phyloP scores from a whole-genome alignment of 306 rosid species.

The Rosa lucieae region DNA sequence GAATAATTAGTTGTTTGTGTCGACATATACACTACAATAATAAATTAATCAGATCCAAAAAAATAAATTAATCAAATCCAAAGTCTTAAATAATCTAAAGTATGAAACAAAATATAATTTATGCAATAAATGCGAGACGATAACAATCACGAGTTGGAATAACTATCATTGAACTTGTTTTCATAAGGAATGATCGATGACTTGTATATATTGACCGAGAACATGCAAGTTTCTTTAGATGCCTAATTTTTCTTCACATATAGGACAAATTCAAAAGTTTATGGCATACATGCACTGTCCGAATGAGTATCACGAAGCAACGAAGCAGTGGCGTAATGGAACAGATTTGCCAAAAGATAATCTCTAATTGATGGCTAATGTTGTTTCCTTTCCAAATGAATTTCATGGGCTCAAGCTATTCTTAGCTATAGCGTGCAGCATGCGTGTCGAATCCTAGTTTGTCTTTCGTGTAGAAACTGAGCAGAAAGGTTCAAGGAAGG shows the following conservation, averaged over 20 bases:
- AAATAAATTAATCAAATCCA: not conserved
- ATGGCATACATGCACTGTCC: not conserved
- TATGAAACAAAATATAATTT: not conserved
- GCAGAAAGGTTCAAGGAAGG: slow-evolving; percentile 31
- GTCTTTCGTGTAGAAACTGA: slow-evolving; percentile 34
- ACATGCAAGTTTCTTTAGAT: not conserved
- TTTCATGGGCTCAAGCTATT: not conserved
- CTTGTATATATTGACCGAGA: not conserved
- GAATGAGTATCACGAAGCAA: not conserved
- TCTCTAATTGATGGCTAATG: not conserved
- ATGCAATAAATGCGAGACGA: not conserved
- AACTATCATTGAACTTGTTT: not conserved
- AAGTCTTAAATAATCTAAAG: not conserved
- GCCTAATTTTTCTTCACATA: not conserved
- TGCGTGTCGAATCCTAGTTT: slow-evolving; percentile 38
- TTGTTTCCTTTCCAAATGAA: not conserved
- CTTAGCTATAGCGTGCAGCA: not conserved
- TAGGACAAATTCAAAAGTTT: not conserved
- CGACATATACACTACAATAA: too few relatives aligned
- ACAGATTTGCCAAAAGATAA: not conserved
- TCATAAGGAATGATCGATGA: not conserved
- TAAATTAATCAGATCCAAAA: not conserved
- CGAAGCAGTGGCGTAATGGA: not conserved
- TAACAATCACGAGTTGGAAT: not conserved
- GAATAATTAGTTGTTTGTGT: too few relatives aligned